Conservation (phyloP, 805 yeast species). For the Saturnispora serradocipensis region DNA sequence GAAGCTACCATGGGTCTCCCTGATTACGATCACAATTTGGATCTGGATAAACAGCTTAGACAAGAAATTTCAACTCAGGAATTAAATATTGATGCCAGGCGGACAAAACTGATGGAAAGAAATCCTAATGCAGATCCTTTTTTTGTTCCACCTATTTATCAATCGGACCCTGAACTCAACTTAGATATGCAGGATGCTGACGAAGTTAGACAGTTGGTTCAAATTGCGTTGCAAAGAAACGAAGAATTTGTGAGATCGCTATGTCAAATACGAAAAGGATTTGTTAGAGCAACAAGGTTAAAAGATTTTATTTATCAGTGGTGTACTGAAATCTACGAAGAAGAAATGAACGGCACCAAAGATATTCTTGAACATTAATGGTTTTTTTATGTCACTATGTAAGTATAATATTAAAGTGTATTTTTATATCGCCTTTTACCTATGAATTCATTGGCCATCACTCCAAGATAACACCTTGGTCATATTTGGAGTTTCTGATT, state of each 20-base stretch:
- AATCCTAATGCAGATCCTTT: conserved; percentile 42
- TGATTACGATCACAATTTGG: conserved; percentile 57
- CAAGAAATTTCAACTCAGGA: conserved; percentile 16
- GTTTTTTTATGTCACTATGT: not conserved
- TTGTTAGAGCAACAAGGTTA: conserved; percentile 69
- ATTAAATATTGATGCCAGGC: conserved; percentile 14
- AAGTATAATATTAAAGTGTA: not conserved
- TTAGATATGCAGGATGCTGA: conserved; percentile 50
- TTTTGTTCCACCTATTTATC: conserved; percentile 50
- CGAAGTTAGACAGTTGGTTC: conserved; percentile 64
- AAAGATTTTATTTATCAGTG: conserved; percentile 64
- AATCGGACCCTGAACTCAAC: conserved; percentile 36
- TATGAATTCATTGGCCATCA: conserved; percentile 1
- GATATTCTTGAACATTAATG: not conserved
- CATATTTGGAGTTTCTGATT: conserved; percentile 4
- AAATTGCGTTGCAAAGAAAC: conserved; percentile 69
- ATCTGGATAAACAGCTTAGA: conserved; percentile 20
- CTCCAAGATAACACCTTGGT: conserved; percentile 10
- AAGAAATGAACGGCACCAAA: conserved; percentile 15
- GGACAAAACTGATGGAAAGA: conserved; percentile 9
- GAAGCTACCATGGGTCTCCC: conserved; percentile 61
- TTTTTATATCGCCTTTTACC: not conserved
- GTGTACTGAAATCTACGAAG: conserved; percentile 79
- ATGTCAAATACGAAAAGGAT: conserved; percentile 60
- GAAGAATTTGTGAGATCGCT: conserved; percentile 82